Evolutionary conservation across 805 yeast species (phyloP), one percentile per base, ranked within the genome.

Genomic region (Debaryomyces tyrocola): DNA sequence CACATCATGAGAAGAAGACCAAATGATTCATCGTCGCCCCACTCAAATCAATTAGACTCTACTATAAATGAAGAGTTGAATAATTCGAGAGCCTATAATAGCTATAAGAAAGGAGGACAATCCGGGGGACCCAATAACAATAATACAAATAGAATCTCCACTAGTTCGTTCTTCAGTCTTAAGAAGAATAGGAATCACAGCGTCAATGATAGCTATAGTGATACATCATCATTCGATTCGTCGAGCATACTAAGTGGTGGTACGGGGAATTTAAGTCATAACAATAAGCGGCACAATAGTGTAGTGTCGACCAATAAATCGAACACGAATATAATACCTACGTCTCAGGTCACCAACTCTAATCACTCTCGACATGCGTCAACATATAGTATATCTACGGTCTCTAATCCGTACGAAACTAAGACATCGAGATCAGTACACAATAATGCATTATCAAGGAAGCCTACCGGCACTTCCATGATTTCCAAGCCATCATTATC

Each of bases 331-430:
- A 66, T 63, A 6, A 56, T 67, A 6, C 70, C 72, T 18, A 57
- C 59, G 10, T 46, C 61, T 8, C 73, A 64, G 45, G 47, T 64
- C 11, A 53, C 69, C 6, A 57, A 48, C 41, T 64, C 73, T n/a
- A 60, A 50, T 46, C 75, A 69, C 48, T 62, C 67, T 33, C 65
- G 75, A 8, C 70, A 69, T 31, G 69, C 73, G n/a, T 69, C 74
- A 17, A 57, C 74, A 2, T 72, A 67, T 52, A 63, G 70, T 49
- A 64, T 69, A 45, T 60, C 66, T 20, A 60, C 67, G 20, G 48
- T 58, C 7, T 37, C 54, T 20, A 63, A 64, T 48, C 70, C 70
- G 15, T 62, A 64, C 51, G 69, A 66, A 27, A 53, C 60, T 12
- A 60, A 60, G 42, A 58, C 64, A 31, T 31, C 51, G 28, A 40